These are phyloP conservation scores for Bacidia rubella DNA, from an alignment of 495 filamentous ascomycete species.

Conservation along the genomic window DNA sequence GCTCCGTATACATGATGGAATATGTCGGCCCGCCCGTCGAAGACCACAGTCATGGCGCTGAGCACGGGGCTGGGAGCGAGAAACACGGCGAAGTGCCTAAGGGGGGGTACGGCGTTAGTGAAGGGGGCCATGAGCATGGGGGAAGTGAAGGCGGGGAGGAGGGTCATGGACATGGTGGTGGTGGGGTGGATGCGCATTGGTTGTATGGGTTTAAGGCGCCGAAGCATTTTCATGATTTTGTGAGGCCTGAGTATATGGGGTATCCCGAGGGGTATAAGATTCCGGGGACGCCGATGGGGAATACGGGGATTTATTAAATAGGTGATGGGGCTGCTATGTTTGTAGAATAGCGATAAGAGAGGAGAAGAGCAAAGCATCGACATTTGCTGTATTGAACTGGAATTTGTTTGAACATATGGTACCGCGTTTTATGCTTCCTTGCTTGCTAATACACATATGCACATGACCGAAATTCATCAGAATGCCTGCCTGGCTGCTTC, in stretches of 20 bases:
- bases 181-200: constrained; percentile 25
- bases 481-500: too few relatives aligned
- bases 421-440: too few relatives aligned
- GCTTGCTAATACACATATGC: too few relatives aligned
- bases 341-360: too few relatives aligned
- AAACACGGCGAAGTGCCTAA: constrained; percentile 6
- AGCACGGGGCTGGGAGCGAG: constrained; percentile 14
- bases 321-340: constrained; percentile 19
- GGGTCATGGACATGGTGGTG: constrained; percentile 31
- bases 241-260: constrained; percentile 74
- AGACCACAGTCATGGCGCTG: constrained; percentile 33
- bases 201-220: constrained; percentile 30
- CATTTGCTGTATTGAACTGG: background rate
- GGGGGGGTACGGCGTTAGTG: too few relatives aligned
- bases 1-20: constrained; percentile 89
- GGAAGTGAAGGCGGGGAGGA: too few relatives aligned
- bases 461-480: too few relatives aligned
- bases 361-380: too few relatives aligned
- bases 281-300: background rate
- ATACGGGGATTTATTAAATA: background rate
- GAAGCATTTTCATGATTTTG: constrained; percentile 86
- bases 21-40: constrained; percentile 76
- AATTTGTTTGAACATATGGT: background rate
- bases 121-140: too few relatives aligned
- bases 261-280: constrained; percentile 2